These are phyloP conservation scores for Kwoniella shivajii DNA, from an alignment of 1,284 basidiomycete species.

Conservation along the genomic window DNA sequence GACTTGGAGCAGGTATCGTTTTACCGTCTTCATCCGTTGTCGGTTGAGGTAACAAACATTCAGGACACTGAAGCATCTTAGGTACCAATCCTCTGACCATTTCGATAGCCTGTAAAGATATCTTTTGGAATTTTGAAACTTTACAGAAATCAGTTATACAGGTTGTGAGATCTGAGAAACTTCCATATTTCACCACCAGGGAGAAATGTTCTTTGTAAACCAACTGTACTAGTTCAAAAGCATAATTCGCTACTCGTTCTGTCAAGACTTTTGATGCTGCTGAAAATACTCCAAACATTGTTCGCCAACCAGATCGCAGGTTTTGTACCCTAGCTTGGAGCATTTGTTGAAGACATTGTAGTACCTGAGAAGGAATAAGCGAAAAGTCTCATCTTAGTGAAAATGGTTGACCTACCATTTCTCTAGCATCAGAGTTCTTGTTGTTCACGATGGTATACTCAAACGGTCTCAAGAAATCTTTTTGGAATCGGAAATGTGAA, in stretches of 20 bases:
- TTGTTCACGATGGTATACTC: slow-evolving; percentile 98
- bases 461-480: slow-evolving; percentile 97
- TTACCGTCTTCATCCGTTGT: slow-evolving; percentile 28
- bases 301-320: slow-evolving; percentile 97
- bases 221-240: slow-evolving; percentile 93
- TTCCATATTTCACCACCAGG: slow-evolving; percentile 87
- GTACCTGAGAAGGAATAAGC: slow-evolving; percentile 61
- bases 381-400: neutral
- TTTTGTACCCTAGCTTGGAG: slow-evolving; percentile 93
- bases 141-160: slow-evolving; percentile 99
- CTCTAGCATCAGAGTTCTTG: slow-evolving; percentile 89
- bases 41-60: slow-evolving; percentile 64
- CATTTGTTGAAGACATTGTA: slow-evolving; percentile 99
- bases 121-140: slow-evolving; percentile 97
- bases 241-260: slow-evolving; percentile 91
- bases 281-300: slow-evolving; percentile 98
- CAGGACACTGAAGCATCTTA: slow-evolving; percentile 82
- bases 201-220: slow-evolving; percentile 88
- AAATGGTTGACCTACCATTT: slow-evolving; percentile 71
- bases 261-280: slow-evolving; percentile 93
- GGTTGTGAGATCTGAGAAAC: slow-evolving; percentile 93
- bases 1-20: slow-evolving; percentile 36
- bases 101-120: slow-evolving; percentile 92
- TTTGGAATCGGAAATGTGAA: slow-evolving; percentile 98
- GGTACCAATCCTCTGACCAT: slow-evolving; percentile 92